Conservation (phyloP, 345 rosid genomes). For the Cardamine resedifolia region DNA sequence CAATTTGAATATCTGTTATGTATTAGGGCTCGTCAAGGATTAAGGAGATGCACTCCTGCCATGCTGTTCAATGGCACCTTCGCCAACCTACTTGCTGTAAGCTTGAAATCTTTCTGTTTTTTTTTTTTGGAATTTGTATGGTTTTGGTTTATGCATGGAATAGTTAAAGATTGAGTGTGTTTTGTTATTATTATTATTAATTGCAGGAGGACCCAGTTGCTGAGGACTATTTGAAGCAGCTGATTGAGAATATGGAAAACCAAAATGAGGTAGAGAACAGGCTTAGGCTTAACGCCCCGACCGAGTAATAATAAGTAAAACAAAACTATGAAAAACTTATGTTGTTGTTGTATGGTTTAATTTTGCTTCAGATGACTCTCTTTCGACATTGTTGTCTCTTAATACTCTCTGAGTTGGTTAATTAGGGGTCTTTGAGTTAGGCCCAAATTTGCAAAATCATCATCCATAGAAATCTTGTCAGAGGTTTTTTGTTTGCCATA, state of each 20-base stretch:
- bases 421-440: too few species aligned
- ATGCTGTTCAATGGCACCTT: slow-evolving; percentile 27
- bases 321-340: too few species aligned
- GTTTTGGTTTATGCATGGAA: neutral
- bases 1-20: slow-evolving; percentile 6
- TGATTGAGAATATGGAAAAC: slow-evolving; percentile 21
- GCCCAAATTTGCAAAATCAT: too few species aligned
- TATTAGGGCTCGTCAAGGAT: slow-evolving; percentile 25
- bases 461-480: too few species aligned
- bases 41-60: slow-evolving; percentile 27
- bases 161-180: neutral
- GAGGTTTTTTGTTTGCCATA: too few species aligned
- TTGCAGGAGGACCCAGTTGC: slow-evolving; percentile 32
- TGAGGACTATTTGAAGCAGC: neutral
- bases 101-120: neutral
- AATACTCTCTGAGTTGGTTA: too few species aligned
- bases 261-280: too few species aligned
- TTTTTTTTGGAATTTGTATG: neutral
- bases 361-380: too few species aligned
- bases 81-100: slow-evolving; percentile 29
- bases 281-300: too few species aligned
- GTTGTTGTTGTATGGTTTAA: too few species aligned
- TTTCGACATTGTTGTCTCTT: too few species aligned
- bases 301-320: too few species aligned
- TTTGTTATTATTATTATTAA: neutral